Conservation (phyloP, 768 basidiomycete species). For the Rhodotorula toruloides region DNA sequence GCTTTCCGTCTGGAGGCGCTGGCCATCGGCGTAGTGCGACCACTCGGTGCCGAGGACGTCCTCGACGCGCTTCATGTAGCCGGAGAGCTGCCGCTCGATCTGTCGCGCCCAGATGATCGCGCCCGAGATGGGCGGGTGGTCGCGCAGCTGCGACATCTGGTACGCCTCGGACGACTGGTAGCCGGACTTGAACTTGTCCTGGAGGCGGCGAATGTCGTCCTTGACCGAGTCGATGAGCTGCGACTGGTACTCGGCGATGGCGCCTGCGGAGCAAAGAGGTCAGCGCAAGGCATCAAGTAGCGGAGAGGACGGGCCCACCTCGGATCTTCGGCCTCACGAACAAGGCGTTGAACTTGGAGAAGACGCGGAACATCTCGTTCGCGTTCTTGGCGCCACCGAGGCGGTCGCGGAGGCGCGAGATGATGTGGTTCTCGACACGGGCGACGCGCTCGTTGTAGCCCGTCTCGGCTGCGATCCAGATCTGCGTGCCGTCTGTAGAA, state of each 20-base stretch:
- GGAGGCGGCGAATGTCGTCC: conserved; percentile 90
- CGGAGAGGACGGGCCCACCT: background rate
- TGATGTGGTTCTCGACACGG: conserved; percentile 97
- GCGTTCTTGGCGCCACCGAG: conserved; percentile 93
- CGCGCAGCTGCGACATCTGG: conserved; percentile 98
- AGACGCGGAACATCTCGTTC: conserved; percentile 99
- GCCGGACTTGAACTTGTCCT: conserved; percentile 97
- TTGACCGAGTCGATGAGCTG: conserved; percentile 98
- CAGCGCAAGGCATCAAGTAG: no score
- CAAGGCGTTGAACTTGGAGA: conserved; percentile 94
- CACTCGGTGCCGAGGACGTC: conserved; percentile 95
- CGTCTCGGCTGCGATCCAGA: conserved; percentile 94
- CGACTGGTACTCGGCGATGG: conserved; percentile 98
- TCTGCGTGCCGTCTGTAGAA: conserved; percentile 80
- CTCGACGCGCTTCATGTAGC: conserved; percentile 98
- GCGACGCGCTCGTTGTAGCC: conserved; percentile 97
- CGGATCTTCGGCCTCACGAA: conserved; percentile 90
- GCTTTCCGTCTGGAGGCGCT: conserved; percentile 88
- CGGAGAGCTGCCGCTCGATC: conserved; percentile 88
- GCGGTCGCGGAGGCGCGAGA: conserved; percentile 81
- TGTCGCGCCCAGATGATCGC: conserved; percentile 99
- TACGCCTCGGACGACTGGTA: conserved; percentile 76
- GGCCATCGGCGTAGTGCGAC: conserved; percentile 98
- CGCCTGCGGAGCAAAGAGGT: conserved; percentile 53
- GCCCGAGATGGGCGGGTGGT: conserved; percentile 94